Conservation (phyloP, 345 rosid species). For the Passiflora organensis region DNA sequence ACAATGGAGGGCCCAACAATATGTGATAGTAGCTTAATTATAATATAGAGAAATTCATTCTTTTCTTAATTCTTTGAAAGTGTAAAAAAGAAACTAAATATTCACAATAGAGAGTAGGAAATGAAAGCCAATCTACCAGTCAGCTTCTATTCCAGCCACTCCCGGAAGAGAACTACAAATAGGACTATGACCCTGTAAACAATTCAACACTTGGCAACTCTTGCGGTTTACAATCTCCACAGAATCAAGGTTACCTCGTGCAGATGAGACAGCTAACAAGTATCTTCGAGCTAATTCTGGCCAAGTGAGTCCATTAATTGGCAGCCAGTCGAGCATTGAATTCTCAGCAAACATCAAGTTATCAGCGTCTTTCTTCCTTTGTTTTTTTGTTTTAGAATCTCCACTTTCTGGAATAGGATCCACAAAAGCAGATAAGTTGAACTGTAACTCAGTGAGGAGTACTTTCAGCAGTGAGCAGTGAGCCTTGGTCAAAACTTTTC, state of each 20-base stretch:
- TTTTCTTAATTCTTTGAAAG: neutral
- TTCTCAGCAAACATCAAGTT: constrained; percentile 18
- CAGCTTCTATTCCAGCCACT: constrained; percentile 33
- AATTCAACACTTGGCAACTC: constrained; percentile 27
- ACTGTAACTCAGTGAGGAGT: constrained; percentile 25
- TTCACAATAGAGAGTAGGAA: constrained; percentile 18
- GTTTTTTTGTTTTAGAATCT: constrained; percentile 30
- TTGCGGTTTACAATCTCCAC: constrained; percentile 23
- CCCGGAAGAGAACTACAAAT: constrained; percentile 24
- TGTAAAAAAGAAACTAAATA: neutral
- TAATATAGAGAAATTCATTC: constrained; percentile 1
- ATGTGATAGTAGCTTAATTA: neutral
- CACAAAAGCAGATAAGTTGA: constrained; percentile 17
- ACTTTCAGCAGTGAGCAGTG: constrained; percentile 30
- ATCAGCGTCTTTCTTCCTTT: constrained; percentile 26
- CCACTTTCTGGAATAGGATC: constrained; percentile 28
- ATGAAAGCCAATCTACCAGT: constrained; percentile 40
- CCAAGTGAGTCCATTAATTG: constrained; percentile 36
- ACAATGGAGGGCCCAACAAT: neutral
- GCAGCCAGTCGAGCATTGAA: constrained; percentile 33
- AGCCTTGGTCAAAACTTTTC: constrained; percentile 16
- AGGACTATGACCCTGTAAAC: constrained; percentile 27
- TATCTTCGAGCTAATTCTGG: constrained; percentile 37
- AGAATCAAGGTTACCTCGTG: constrained; percentile 33
- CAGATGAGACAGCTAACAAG: constrained; percentile 21